A percentile compares a stretch with the other conserved stretches of the same genome.
phyloP scores from a whole-genome alignment of 2,329 filamentous ascomycete genomes.

The Diaporthe sp. region DNA sequence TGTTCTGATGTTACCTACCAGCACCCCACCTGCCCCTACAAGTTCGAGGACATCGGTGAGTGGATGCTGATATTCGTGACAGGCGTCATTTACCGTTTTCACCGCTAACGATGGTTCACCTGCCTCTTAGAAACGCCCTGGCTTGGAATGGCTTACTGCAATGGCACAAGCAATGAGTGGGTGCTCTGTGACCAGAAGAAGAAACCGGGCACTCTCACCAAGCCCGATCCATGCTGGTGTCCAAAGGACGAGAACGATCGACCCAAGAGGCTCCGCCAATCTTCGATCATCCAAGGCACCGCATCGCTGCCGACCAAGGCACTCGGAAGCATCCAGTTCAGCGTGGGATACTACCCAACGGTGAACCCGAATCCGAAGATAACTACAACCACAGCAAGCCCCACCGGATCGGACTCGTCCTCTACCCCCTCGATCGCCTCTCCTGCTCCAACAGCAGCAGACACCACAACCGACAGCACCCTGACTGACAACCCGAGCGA shows the following conservation, averaged over 20 bases:
- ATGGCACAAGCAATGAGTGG: slow-evolving; percentile 51
- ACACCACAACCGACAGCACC: slow-evolving; percentile 10
- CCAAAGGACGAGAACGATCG: slow-evolving; percentile 46
- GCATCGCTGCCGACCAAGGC: slow-evolving; percentile 47
- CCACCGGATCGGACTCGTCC: not conserved
- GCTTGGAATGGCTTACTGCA: slow-evolving; percentile 54
- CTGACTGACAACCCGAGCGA: not conserved
- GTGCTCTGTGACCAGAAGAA: slow-evolving; percentile 49
- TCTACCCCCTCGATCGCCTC: slow-evolving; percentile 20
- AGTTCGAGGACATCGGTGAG: slow-evolving; percentile 44
- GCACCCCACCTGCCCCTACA: slow-evolving; percentile 52
- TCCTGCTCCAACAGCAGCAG: slow-evolving; percentile 23
- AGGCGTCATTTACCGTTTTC: not conserved
- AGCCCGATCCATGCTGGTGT: slow-evolving; percentile 50
- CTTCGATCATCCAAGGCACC: slow-evolving; percentile 46
- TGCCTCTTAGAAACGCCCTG: slow-evolving; percentile 43
- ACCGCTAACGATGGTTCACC: slow-evolving; percentile 3
- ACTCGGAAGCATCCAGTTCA: slow-evolving; percentile 48
- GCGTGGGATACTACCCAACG: slow-evolving; percentile 39
- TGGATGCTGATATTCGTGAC: not conserved
- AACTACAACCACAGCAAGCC: slow-evolving; percentile 9
- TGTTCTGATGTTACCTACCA: slow-evolving; percentile 53
- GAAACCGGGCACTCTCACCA: slow-evolving; percentile 43
- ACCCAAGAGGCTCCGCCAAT: slow-evolving; percentile 47
- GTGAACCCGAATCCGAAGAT: not conserved